Conservation (phyloP, 306 rosid species). For the Gastrolobium bilobum region DNA sequence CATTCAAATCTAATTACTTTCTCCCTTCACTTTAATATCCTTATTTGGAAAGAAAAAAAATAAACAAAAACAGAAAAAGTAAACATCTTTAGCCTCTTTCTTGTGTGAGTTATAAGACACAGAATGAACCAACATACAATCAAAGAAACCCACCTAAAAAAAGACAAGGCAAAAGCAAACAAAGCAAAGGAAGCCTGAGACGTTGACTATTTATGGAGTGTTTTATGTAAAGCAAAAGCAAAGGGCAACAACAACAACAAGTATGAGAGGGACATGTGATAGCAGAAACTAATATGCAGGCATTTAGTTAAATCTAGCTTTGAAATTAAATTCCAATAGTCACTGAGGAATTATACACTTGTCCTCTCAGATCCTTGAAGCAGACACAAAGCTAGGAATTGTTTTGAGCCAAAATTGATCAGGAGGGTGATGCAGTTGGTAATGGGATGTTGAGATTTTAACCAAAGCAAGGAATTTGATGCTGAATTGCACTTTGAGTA, state of each 20-base stretch:
- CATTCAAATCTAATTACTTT: constrained; percentile 52
- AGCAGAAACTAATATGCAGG: constrained; percentile 42
- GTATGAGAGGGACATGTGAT: constrained; percentile 41
- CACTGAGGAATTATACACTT: constrained; percentile 4
- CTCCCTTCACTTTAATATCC: constrained; percentile 40
- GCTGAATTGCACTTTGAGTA: constrained; percentile 36
- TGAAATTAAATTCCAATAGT: constrained; percentile 44
- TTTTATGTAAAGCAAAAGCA: constrained; percentile 31
- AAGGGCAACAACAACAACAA: background rate
- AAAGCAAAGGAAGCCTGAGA: background rate
- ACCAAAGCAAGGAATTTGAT: background rate
- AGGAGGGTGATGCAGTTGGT: background rate
- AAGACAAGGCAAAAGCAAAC: constrained; percentile 34
- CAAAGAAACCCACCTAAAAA: constrained; percentile 51
- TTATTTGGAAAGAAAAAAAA: background rate
- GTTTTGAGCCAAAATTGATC: background rate
- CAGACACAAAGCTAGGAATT: background rate
- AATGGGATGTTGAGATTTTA: background rate
- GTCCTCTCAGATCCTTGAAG: constrained; percentile 51
- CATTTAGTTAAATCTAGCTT: constrained; percentile 62
- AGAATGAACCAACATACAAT: constrained; percentile 53
- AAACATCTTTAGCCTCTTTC: constrained; percentile 23
- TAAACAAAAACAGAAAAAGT: background rate
- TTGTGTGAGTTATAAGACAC: background rate
- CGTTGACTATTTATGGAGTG: constrained; percentile 53